Evolutionary conservation across 2,329 filamentous ascomycete genomes (phyloP).

Genomic region (Ophiostoma montium): DNA sequence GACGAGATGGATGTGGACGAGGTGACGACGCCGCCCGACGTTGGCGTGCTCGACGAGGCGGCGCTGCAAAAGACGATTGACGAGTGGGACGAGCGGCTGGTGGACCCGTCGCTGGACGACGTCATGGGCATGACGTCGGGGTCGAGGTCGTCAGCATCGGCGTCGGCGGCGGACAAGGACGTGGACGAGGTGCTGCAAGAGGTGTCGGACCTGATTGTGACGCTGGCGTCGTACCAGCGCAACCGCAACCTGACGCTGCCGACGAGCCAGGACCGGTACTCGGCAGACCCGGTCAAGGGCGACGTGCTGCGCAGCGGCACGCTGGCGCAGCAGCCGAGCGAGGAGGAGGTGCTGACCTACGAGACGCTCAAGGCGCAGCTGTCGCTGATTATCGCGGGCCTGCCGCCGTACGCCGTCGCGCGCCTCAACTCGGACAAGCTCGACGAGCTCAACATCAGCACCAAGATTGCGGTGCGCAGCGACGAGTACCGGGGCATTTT

Average conservation of each 20-base stretch:
- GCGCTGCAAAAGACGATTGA: slow-evolving; percentile 40
- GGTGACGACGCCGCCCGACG: slow-evolving; percentile 17
- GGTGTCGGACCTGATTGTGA: slow-evolving; percentile 63
- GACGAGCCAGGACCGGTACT: slow-evolving; percentile 46
- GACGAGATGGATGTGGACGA: slow-evolving; percentile 23
- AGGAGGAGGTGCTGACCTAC: slow-evolving; percentile 49
- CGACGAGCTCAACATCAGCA: slow-evolving; percentile 70
- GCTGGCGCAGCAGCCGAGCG: slow-evolving; percentile 47
- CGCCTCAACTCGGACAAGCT: slow-evolving; percentile 77
- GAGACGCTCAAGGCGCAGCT: slow-evolving; percentile 63
- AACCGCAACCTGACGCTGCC: slow-evolving; percentile 60
- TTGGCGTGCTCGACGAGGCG: slow-evolving; percentile 30
- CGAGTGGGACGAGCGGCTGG: slow-evolving; percentile 40
- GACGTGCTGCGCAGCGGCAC: slow-evolving; percentile 56
- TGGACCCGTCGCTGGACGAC: slow-evolving; percentile 44
- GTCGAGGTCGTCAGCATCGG: slow-evolving; percentile 10
- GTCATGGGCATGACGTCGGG: slow-evolving; percentile 32
- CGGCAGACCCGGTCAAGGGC: slow-evolving; percentile 47
- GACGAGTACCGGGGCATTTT: slow-evolving; percentile 65
- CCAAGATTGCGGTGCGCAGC: slow-evolving; percentile 57
- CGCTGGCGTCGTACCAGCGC: slow-evolving; percentile 62
- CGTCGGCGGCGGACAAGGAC: slow-evolving; percentile 33
- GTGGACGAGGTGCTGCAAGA: slow-evolving; percentile 57
- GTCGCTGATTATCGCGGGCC: slow-evolving; percentile 53
- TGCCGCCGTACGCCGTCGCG: slow-evolving; percentile 75